A percentile compares a stretch with the other conserved stretches of the same genome.
phyloP scores from a whole-genome alignment of 163 green algal species.

The Volvox carteri region DNA sequence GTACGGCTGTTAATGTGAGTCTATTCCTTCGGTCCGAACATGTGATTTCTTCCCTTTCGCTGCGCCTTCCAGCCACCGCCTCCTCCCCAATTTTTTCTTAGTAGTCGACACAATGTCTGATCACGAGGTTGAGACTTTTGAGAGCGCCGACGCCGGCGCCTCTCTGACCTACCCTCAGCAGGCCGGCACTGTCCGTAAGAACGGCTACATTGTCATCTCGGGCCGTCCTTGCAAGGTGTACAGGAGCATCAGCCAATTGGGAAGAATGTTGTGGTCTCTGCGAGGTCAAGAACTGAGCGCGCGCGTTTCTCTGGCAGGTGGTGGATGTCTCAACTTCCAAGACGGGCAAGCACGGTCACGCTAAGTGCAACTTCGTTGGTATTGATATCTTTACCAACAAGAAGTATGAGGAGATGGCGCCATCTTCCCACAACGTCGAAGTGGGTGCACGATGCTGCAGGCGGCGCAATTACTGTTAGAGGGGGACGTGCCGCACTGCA shows the following conservation, averaged over 20 bases:
- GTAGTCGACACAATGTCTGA: constrained; percentile 52
- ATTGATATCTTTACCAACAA: constrained; percentile 99
- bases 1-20: background rate
- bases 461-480: constrained; percentile 24
- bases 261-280: background rate
- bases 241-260: background rate
- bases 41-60: constrained; percentile 11
- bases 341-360: constrained; percentile 97
- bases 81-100: constrained; percentile 2
- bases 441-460: constrained; percentile 68
- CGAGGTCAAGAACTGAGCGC: background rate
- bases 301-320: constrained; percentile 87
- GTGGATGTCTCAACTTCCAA: constrained; percentile 98
- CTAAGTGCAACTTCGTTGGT: constrained; percentile 99
- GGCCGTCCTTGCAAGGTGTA: constrained; percentile 95
- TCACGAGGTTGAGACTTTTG: constrained; percentile 74
- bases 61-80: constrained; percentile 6
- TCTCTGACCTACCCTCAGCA: constrained; percentile 96
- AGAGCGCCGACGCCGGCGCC: constrained; percentile 79
- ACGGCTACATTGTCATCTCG: constrained; percentile 98
- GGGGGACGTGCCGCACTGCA: too few relatives aligned
- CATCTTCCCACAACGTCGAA: constrained; percentile 98
- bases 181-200: constrained; percentile 98
- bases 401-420: constrained; percentile 99
- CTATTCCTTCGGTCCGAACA: constrained; percentile 6